phyloP scores from a whole-genome alignment of 2,329 filamentous ascomycete species.

The Fusarium lateritium region DNA sequence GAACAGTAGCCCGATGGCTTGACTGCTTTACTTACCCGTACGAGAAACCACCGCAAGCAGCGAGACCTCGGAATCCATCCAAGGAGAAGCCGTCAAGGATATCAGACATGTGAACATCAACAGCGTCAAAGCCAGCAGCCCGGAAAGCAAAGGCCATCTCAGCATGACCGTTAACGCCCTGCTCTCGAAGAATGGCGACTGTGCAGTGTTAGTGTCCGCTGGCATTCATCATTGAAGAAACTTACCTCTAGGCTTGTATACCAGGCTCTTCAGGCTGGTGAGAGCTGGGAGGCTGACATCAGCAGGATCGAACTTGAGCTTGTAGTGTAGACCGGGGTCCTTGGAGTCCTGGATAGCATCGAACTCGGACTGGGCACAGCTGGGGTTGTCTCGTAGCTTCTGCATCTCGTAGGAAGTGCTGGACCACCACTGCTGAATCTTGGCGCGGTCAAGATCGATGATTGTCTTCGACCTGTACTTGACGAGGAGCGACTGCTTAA shows the following conservation, averaged over 20 bases:
- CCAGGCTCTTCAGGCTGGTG: slow-evolving; percentile 62
- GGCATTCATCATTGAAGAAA: slow-evolving; percentile 13
- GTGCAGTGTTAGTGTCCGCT: slow-evolving; percentile 71
- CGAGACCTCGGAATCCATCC: slow-evolving; percentile 86
- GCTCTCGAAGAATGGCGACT: slow-evolving; percentile 94
- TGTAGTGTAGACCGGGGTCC: slow-evolving; percentile 89
- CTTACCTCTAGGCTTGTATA: slow-evolving; percentile 69
- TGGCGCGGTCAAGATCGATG: slow-evolving; percentile 76
- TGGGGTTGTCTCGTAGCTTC: slow-evolving; percentile 87
- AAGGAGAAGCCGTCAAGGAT: slow-evolving; percentile 86
- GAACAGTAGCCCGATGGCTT: background rate
- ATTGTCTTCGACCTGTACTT: slow-evolving; percentile 78
- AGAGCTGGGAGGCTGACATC: slow-evolving; percentile 79
- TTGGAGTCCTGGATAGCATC: slow-evolving; percentile 79
- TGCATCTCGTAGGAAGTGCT: slow-evolving; percentile 94
- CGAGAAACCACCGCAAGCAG: slow-evolving; percentile 96
- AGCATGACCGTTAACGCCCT: slow-evolving; percentile 95
- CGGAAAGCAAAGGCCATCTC: slow-evolving; percentile 99
- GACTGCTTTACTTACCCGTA: slow-evolving; percentile 71
- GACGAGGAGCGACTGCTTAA: slow-evolving; percentile 83
- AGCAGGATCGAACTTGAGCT: slow-evolving; percentile 83
- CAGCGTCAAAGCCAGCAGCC: slow-evolving; percentile 88
- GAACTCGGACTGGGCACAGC: slow-evolving; percentile 88
- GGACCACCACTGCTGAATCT: slow-evolving; percentile 90
- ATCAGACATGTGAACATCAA: slow-evolving; percentile 98